These are phyloP conservation scores for Hypoxylon intermedium DNA, from an alignment of 495 filamentous ascomycete species.

Conservation along the genomic window DNA sequence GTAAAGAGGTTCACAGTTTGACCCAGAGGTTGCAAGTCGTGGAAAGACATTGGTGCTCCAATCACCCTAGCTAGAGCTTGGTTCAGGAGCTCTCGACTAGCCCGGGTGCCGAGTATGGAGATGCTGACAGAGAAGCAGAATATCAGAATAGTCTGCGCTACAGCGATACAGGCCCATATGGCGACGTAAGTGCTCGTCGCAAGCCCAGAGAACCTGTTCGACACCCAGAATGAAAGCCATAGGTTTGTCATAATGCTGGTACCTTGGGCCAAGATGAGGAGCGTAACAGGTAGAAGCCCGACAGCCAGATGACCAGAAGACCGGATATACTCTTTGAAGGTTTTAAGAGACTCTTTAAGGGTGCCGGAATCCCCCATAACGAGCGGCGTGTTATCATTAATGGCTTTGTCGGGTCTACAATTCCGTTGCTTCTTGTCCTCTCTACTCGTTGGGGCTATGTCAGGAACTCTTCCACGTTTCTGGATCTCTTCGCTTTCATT, in stretches of 20 bases:
- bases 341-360: conserved; percentile 4
- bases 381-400: not conserved
- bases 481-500: not conserved
- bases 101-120: conserved; percentile 39
- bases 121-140: conserved; percentile 37
- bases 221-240: conserved; percentile 33
- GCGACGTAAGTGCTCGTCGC: conserved; percentile 18
- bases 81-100: conserved; percentile 48
- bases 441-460: conserved; percentile 46
- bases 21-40: conserved; percentile 59
- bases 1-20: conserved; percentile 60
- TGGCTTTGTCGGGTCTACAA: conserved; percentile 60
- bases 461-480: not conserved
- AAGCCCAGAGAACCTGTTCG: conserved; percentile 4
- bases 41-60: conserved; percentile 57
- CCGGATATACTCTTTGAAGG: conserved; percentile 66
- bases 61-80: conserved; percentile 52
- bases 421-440: conserved; percentile 65
- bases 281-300: conserved; percentile 33
- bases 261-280: conserved; percentile 43
- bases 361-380: not conserved
- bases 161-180: conserved; percentile 38
- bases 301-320: conserved; percentile 59
- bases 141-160: conserved; percentile 37
- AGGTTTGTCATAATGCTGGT: conserved; percentile 45